Evolutionary conservation across 2,329 filamentous ascomycete species (phyloP).

Genomic region (Phaeosphaeriaceae sp.): DNA sequence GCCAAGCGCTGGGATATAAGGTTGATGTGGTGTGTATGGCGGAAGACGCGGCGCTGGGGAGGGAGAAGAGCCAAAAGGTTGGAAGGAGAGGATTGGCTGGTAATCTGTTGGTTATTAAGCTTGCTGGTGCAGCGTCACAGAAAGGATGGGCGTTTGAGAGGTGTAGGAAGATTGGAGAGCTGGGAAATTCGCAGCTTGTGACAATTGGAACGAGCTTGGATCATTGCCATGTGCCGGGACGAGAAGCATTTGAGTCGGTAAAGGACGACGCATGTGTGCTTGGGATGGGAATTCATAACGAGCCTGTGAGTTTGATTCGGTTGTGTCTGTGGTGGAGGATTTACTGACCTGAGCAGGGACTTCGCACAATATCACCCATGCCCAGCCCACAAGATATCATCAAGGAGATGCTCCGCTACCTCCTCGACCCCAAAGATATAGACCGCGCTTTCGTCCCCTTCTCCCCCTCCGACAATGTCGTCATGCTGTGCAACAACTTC

Average conservation of each 20-base stretch:
- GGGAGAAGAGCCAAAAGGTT: constrained; percentile 57
- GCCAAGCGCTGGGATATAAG: constrained; percentile 53
- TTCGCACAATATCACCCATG: constrained; percentile 55
- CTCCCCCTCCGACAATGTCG: constrained; percentile 53
- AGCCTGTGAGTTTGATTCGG: constrained; percentile 49
- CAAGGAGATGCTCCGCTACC: constrained; percentile 56
- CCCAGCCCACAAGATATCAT: constrained; percentile 58
- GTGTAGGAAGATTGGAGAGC: constrained; percentile 53
- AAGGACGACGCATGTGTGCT: constrained; percentile 48
- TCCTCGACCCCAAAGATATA: constrained; percentile 55
- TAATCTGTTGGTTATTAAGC: constrained; percentile 58
- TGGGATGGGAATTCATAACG: constrained; percentile 61
- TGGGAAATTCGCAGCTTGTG: constrained; percentile 55
- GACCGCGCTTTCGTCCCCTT: constrained; percentile 60
- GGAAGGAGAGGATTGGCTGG: constrained; percentile 59
- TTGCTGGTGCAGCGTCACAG: constrained; percentile 55
- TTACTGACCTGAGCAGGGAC: constrained; percentile 37
- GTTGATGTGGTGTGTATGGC: constrained; percentile 58
- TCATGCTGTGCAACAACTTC: constrained; percentile 59
- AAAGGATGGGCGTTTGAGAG: constrained; percentile 54
- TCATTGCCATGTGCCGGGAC: constrained; percentile 61
- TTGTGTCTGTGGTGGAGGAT: background rate
- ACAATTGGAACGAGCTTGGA: constrained; percentile 60
- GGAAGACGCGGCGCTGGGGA: constrained; percentile 57
- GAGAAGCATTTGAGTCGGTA: constrained; percentile 59